phyloP scores from a whole-genome alignment of 352 stramenopile genomes.

The Peronospora destructor region DNA sequence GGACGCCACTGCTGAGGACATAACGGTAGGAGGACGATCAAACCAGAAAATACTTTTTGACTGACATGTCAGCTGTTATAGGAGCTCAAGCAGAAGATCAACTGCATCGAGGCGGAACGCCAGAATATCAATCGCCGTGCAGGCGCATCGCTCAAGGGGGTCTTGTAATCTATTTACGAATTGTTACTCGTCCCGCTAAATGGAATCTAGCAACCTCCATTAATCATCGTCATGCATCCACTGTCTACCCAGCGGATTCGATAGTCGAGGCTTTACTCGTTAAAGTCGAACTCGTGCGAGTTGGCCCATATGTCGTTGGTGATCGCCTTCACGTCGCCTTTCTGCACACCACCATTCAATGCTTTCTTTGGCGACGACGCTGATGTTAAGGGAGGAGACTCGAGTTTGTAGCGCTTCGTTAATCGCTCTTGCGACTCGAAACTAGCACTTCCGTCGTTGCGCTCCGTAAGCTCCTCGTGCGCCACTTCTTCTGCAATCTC shows the following conservation, averaged over 20 bases:
- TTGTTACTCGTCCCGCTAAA: neutral
- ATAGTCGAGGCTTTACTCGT: slow-evolving; percentile 24
- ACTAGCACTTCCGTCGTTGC: neutral
- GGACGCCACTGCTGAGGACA: slow-evolving; percentile 71
- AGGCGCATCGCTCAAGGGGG: slow-evolving; percentile 70
- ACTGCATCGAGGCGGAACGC: slow-evolving; percentile 69
- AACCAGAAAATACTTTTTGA: neutral
- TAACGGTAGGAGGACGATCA: slow-evolving; percentile 29
- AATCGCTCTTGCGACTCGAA: slow-evolving; percentile 6
- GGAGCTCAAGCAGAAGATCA: slow-evolving; percentile 72
- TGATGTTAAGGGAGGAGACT: slow-evolving; percentile 13
- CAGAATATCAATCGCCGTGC: slow-evolving; percentile 72
- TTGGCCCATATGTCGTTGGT: slow-evolving; percentile 81
- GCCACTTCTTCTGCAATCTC: slow-evolving; percentile 35
- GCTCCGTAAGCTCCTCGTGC: slow-evolving; percentile 17
- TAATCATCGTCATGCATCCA: slow-evolving; percentile 8
- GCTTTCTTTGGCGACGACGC: slow-evolving; percentile 27
- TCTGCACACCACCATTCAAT: slow-evolving; percentile 24
- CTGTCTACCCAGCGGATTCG: slow-evolving; percentile 2
- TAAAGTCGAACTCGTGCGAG: slow-evolving; percentile 72
- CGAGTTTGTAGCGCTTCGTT: slow-evolving; percentile 27
- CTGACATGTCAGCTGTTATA: slow-evolving; percentile 14
- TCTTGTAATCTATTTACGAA: slow-evolving; percentile 47
- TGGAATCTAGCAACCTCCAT: slow-evolving; percentile 20
- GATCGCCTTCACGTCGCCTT: slow-evolving; percentile 50